phyloP scores from a whole-genome alignment of 2,329 filamentous ascomycete genomes.

The Neonectria faginata region DNA sequence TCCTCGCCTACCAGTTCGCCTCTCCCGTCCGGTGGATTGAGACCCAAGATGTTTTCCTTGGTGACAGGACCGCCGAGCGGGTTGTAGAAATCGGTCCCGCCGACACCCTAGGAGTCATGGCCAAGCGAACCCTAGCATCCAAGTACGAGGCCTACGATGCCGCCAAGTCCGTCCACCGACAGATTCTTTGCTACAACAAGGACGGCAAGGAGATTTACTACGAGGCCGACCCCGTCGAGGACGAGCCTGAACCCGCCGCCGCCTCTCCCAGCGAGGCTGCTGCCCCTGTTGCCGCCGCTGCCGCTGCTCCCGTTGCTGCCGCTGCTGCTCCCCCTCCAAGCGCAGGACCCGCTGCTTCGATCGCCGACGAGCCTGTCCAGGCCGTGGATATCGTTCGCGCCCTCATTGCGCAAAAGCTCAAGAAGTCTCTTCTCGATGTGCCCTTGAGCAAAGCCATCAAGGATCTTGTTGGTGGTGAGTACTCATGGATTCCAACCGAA shows the following conservation, averaged over 20 bases:
- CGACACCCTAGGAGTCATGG: constrained; percentile 97
- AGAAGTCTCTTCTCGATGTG: constrained; percentile 90
- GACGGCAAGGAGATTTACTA: constrained; percentile 99
- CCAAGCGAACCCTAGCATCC: constrained; percentile 91
- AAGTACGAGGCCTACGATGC: constrained; percentile 99
- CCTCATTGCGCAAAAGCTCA: constrained; percentile 95
- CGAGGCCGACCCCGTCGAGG: constrained; percentile 93
- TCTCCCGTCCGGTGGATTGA: constrained; percentile 99
- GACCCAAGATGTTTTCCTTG: constrained; percentile 99
- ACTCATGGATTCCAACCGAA: neutral
- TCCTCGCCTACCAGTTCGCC: constrained; percentile 98
- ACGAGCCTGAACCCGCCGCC: constrained; percentile 78
- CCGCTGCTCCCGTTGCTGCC: constrained; percentile 65
- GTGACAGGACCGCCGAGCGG: constrained; percentile 93
- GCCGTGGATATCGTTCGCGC: constrained; percentile 91
- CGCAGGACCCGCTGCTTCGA: constrained; percentile 86
- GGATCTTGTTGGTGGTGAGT: constrained; percentile 93
- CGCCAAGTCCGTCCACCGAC: constrained; percentile 93
- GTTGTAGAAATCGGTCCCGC: constrained; percentile 98
- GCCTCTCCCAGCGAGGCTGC: constrained; percentile 61
- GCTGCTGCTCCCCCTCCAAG: constrained; percentile 72
- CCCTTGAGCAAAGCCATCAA: constrained; percentile 98
- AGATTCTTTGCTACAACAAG: constrained; percentile 99
- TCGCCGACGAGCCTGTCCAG: constrained; percentile 87
- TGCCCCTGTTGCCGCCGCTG: constrained; percentile 64